Conservation (phyloP, 805 yeast species). For the Metschnikowia proteae region DNA sequence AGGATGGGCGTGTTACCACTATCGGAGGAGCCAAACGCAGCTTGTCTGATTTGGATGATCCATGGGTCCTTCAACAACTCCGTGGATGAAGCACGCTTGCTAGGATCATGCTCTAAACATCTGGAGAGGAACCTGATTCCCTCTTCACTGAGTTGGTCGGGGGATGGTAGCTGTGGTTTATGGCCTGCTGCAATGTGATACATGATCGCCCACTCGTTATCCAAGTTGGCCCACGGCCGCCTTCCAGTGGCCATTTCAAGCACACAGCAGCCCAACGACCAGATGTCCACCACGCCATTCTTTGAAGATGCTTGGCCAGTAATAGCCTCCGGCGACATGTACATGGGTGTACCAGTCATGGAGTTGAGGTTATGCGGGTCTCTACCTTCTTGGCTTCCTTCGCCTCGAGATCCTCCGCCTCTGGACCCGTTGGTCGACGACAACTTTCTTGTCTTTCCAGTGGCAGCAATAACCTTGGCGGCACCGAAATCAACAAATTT, state of each 20-base stretch:
- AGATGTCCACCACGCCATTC: slow-evolving; percentile 75
- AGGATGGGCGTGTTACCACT: slow-evolving; percentile 35
- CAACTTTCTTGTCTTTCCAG: slow-evolving; percentile 41
- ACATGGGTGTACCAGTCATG: slow-evolving; percentile 96
- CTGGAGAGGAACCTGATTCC: slow-evolving; percentile 70
- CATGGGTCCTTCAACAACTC: slow-evolving; percentile 87
- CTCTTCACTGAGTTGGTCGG: slow-evolving; percentile 69
- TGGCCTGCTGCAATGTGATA: slow-evolving; percentile 96
- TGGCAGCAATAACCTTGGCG: slow-evolving; percentile 79
- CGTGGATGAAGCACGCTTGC: slow-evolving; percentile 74
- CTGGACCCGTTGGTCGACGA: slow-evolving; percentile 4
- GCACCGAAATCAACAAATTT: slow-evolving; percentile 98
- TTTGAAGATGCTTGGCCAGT: slow-evolving; percentile 65
- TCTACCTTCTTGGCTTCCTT: not conserved
- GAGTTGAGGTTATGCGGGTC: slow-evolving; percentile 35
- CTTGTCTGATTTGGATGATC: slow-evolving; percentile 68
- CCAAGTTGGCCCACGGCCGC: slow-evolving; percentile 94
- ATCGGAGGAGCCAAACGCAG: slow-evolving; percentile 53
- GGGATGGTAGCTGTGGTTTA: slow-evolving; percentile 76
- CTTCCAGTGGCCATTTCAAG: slow-evolving; percentile 95
- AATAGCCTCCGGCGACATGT: slow-evolving; percentile 96
- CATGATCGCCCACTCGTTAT: slow-evolving; percentile 98
- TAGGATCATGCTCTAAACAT: slow-evolving; percentile 81
- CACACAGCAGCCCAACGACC: slow-evolving; percentile 97
- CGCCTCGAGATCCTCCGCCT: slow-evolving; percentile 1